Percentiles rank a stretch among this genome's conserved stretches.
These are phyloP conservation scores for Whalleya microplaca DNA, from an alignment of 2,329 filamentous ascomycete species.

Conservation along the genomic window DNA sequence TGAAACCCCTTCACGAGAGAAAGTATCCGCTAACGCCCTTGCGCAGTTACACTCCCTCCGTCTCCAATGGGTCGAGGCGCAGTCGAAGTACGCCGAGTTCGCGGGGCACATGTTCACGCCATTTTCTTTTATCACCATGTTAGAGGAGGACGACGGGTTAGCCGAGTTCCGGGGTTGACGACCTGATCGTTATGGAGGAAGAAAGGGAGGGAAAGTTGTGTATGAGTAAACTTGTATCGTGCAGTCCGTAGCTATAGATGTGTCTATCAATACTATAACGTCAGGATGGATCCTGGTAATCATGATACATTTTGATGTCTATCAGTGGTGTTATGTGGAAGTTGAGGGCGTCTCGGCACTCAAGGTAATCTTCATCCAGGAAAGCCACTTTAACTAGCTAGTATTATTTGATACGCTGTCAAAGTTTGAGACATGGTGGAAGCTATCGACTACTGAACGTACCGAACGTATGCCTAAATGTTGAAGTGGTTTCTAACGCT, in stretches of 20 bases:
- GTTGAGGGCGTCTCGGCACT: too few relatives aligned
- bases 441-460: too few relatives aligned
- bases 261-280: background rate
- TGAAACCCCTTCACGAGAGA: background rate
- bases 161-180: slow-evolving; percentile 41
- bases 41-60: slow-evolving; percentile 68
- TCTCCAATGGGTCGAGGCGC: slow-evolving; percentile 83
- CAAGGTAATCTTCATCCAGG: too few relatives aligned
- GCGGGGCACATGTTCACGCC: slow-evolving; percentile 78
- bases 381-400: too few relatives aligned
- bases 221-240: background rate
- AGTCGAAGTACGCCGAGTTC: slow-evolving; percentile 84
- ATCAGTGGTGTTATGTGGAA: too few relatives aligned
- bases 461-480: too few relatives aligned
- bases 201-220: background rate
- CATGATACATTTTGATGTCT: too few relatives aligned
- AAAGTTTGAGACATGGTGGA: too few relatives aligned
- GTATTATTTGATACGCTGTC: too few relatives aligned
- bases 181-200: too few relatives aligned
- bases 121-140: slow-evolving; percentile 73
- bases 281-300: background rate
- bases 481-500: too few relatives aligned
- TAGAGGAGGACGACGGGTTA: slow-evolving; percentile 67
- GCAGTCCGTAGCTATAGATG: background rate
- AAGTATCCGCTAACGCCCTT: slow-evolving; percentile 15